These are phyloP conservation scores for Penicillium bialowiezense DNA, from an alignment of 495 filamentous ascomycete species.

Conservation along the genomic window DNA sequence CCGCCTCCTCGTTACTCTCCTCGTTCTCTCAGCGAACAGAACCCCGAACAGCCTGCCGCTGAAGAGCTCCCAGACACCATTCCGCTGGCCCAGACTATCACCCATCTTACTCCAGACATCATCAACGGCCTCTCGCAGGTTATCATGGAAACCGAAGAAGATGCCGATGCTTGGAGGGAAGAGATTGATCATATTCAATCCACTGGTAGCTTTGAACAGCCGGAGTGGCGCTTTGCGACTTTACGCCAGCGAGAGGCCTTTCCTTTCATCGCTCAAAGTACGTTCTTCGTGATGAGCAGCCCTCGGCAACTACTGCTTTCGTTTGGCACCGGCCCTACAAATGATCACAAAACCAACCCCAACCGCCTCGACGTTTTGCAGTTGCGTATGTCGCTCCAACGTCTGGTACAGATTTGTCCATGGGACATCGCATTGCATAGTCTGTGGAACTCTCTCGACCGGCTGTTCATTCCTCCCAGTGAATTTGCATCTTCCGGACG, in stretches of 20 bases:
- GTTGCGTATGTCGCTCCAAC: slow-evolving; percentile 32
- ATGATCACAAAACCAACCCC: background rate
- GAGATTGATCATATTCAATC: slow-evolving; percentile 40
- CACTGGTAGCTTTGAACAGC: slow-evolving; percentile 37
- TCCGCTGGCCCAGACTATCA: slow-evolving; percentile 36
- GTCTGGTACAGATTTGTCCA: slow-evolving; percentile 38
- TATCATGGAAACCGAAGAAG: slow-evolving; percentile 34
- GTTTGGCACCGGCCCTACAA: slow-evolving; percentile 49
- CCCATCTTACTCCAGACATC: slow-evolving; percentile 42
- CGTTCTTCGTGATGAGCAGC: slow-evolving; percentile 71
- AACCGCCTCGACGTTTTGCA: slow-evolving; percentile 29
- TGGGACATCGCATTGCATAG: slow-evolving; percentile 66
- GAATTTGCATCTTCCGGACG: slow-evolving; percentile 42
- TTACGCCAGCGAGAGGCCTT: slow-evolving; percentile 38
- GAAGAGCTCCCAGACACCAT: slow-evolving; percentile 8
- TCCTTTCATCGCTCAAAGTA: slow-evolving; percentile 66
- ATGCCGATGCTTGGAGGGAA: slow-evolving; percentile 39
- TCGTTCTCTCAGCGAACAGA: slow-evolving; percentile 21
- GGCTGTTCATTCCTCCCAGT: slow-evolving; percentile 64
- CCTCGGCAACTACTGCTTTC: slow-evolving; percentile 61
- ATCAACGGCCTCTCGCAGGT: slow-evolving; percentile 37
- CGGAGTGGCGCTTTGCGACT: slow-evolving; percentile 41
- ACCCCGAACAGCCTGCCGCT: slow-evolving; percentile 11
- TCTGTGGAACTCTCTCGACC: slow-evolving; percentile 69
- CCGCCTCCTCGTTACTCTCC: slow-evolving; percentile 5